Conservation (phyloP, 1,139 yeast genomes). For the Taphrina sp. region DNA sequence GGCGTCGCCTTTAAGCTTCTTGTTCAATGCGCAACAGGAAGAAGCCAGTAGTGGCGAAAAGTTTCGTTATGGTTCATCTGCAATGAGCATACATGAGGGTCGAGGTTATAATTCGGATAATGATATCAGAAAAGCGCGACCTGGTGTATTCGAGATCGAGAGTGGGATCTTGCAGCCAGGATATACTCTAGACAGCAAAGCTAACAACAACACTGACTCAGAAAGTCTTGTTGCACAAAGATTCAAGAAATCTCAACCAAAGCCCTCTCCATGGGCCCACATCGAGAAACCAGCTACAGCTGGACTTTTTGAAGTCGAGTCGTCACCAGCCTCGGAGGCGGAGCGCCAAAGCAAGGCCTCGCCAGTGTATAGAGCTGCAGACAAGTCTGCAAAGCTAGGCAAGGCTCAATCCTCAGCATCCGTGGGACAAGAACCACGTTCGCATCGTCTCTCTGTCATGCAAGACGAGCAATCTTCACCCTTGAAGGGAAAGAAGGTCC, state of each 20-base stretch:
- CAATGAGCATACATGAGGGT: no score
- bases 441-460: no score
- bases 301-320: constrained; percentile 2
- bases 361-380: background rate
- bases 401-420: background rate
- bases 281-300: constrained; percentile 12
- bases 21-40: constrained; percentile 15
- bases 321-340: background rate
- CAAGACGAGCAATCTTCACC: background rate
- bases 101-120: no score
- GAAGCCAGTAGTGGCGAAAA: no score
- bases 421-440: no score
- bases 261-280: constrained; percentile 25
- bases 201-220: no score
- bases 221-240: no score
- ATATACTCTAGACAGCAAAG: no score
- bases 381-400: background rate
- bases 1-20: constrained; percentile 18
- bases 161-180: no score
- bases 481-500: background rate
- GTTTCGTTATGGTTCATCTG: no score
- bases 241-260: background rate
- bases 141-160: no score
- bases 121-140: no score
- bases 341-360: background rate